Base-by-base conservation (phyloP, 768 basidiomycete species). In the Cubamyces sp. region DNA sequence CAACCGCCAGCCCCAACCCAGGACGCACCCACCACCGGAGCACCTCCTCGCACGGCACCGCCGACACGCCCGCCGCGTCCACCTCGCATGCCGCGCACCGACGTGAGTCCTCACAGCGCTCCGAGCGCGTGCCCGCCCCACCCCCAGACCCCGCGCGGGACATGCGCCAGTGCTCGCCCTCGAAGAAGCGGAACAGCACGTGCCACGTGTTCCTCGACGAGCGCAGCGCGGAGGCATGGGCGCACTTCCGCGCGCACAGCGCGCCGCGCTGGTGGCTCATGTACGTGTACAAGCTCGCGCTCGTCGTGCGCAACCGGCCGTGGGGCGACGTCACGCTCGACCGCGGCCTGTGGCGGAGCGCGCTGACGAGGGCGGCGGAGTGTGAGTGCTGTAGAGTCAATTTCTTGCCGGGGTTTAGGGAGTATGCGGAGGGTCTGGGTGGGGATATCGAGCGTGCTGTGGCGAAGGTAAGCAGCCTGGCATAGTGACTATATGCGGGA, bases 161-260 rank as follows among this genome's bases (percentile, higher is more conserved):
- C 39, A 47, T 58, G 57, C 57, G 57, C 39, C 39, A 41, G 11
- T 45, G 43, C 55, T 21, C 47, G 11, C 49, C 54, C 5, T 48
- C 18, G 7, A 49, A 48, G 47, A 39, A 39, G n/a, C 55, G 54
- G 11, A 26, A 23, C 2, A 52, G 40, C 56, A 52, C 55, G 30
- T 62, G 61, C 50, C 61, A 62, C 42, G 61, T 62, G 23, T 45
- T 62, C 42, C 61, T 62, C 30, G 61, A 62, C 61, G 55, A 57
- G 48, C 42, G 49, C 49, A 41, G 54, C 55, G 55, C 55, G 18
- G 55, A 45, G 41, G 55, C 50, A 28, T 66, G 66, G 62, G 60
- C 50, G 53, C 62, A 57, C 62, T 58, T 61, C 47, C 55, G 56
- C 26, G 51, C 52, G 43, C 40, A 58, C n/a, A 60, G 49, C 60